Evolutionary conservation across 2,329 filamentous ascomycete genomes (phyloP), one percentile per base, ranked within the genome.

Genomic region (Mycosphaerella arachidis): DNA sequence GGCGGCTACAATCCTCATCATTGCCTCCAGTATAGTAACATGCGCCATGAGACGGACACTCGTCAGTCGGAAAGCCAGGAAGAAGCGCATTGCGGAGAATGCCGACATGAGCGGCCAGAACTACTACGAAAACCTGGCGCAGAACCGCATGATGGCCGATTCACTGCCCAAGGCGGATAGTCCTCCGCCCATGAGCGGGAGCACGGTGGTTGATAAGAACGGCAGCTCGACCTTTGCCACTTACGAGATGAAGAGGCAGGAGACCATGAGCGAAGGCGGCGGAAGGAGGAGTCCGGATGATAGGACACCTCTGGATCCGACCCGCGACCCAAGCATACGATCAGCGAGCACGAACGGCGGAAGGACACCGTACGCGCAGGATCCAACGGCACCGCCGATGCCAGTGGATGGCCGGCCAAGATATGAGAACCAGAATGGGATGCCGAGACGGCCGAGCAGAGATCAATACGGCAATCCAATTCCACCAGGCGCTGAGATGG

Each of bases 21-120:
- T 90, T 55, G 80, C 91, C 27, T 90, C 90, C 72, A 89, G 88
- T 46, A 83, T 99, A 59, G 86, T 97, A 37, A 92, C 92, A 8
- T 99, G 92, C 73, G 92, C 91, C 24, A 97, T 97, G 92, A 89
- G 94, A 65, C 86, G 93, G 61, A 95, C 92, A 2, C 80, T 97
- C 59, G 90, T 97, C 62, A 90, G 90, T 74, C 86, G 93, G 68
- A 97, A 97, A 78, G 90, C 92, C n/a, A 85, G 92, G 63, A 92
- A 94, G 81, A 91, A 88, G 79, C 86, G 91, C 50, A 95, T 97
- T 72, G 91, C 87, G 2, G 90, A 95, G 74, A 96, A 97, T 72
- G 91, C 92, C 7, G 92, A 97, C 73, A 97, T 97, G 92, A 97
- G 90, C 73, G 93, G 93, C 30, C 87, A 94, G 70, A 94, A 92